A percentile compares a stretch with the other conserved stretches of the same genome.
phyloP scores from a whole-genome alignment of 192 early-diverging fungal species.

The Spizellomyces sp. region DNA sequence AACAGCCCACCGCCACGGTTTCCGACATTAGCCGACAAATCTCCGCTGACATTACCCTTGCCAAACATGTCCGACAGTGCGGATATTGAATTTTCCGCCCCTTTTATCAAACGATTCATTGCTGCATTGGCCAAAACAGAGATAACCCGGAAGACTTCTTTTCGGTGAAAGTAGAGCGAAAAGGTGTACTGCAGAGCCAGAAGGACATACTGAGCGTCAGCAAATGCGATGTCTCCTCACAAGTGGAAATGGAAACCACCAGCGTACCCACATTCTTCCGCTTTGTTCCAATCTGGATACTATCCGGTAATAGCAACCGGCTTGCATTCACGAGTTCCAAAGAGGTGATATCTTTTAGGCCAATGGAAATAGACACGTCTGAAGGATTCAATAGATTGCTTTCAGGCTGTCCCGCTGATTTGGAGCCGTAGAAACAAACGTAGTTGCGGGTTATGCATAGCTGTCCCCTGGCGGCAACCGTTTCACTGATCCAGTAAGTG shows the following conservation, averaged over 20 bases:
- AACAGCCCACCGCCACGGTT: conserved; percentile 47
- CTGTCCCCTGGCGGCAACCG: conserved; percentile 37
- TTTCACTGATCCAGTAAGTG: conserved; percentile 44
- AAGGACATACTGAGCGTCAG: neutral
- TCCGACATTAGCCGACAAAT: conserved; percentile 46
- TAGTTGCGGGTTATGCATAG: conserved; percentile 49
- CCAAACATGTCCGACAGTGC: conserved; percentile 56
- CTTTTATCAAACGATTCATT: conserved; percentile 61
- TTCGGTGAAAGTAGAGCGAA: conserved; percentile 51
- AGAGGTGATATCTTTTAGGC: conserved; percentile 7
- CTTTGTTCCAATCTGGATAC: conserved; percentile 44
- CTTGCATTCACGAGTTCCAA: conserved; percentile 49
- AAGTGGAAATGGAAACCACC: neutral
- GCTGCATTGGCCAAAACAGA: conserved; percentile 49
- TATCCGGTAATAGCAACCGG: conserved; percentile 47
- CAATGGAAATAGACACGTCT: no score
- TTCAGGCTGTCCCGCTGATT: neutral
- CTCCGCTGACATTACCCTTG: conserved; percentile 57
- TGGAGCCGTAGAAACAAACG: conserved; percentile 34
- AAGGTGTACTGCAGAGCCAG: conserved; percentile 40
- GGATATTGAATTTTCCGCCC: conserved; percentile 56
- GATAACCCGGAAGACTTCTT: conserved; percentile 53
- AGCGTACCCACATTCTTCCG: conserved; percentile 33
- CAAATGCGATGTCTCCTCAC: neutral
- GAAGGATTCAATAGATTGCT: no score